These are phyloP conservation scores for Solanum neorickii DNA, from an alignment of 257 asterid species.

Conservation along the genomic window DNA sequence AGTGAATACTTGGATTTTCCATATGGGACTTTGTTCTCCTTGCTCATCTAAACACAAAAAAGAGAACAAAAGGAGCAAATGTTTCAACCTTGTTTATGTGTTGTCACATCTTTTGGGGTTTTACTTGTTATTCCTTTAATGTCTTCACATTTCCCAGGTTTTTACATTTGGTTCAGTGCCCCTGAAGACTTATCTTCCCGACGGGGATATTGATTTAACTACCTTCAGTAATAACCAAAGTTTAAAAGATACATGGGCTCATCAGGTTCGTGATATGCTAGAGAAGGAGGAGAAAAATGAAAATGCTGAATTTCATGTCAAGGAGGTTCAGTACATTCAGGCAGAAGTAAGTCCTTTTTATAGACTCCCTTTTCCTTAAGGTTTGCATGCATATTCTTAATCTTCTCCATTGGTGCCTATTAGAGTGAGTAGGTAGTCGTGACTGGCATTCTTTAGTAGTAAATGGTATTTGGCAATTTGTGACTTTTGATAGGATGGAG, in stretches of 20 bases:
- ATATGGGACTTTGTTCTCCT: not conserved
- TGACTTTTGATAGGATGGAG: not conserved
- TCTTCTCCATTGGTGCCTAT: not conserved
- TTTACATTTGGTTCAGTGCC: slow-evolving; percentile 90
- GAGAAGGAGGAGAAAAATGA: slow-evolving; percentile 87
- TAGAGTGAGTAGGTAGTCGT: not conserved
- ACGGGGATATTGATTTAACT: slow-evolving; percentile 89
- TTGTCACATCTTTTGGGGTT: not conserved
- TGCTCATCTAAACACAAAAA: not conserved
- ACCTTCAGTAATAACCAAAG: slow-evolving; percentile 62
- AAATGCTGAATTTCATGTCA: slow-evolving; percentile 85
- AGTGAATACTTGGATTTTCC: not conserved
- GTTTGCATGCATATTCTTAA: not conserved
- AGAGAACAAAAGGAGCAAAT: not conserved
- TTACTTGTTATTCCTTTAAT: not conserved
- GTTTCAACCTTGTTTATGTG: not conserved
- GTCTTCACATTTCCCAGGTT: slow-evolving; percentile 29
- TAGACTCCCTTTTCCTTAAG: not conserved
- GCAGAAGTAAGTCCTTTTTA: slow-evolving; percentile 59
- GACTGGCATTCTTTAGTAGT: not conserved
- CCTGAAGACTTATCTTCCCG: slow-evolving; percentile 88
- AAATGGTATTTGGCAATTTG: not conserved
- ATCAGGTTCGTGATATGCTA: slow-evolving; percentile 74
- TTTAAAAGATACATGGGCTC: slow-evolving; percentile 87
- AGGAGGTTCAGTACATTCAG: slow-evolving; percentile 98